Base-by-base conservation (phyloP, 208 protist species). In the Porcisia hertigi region DNA sequence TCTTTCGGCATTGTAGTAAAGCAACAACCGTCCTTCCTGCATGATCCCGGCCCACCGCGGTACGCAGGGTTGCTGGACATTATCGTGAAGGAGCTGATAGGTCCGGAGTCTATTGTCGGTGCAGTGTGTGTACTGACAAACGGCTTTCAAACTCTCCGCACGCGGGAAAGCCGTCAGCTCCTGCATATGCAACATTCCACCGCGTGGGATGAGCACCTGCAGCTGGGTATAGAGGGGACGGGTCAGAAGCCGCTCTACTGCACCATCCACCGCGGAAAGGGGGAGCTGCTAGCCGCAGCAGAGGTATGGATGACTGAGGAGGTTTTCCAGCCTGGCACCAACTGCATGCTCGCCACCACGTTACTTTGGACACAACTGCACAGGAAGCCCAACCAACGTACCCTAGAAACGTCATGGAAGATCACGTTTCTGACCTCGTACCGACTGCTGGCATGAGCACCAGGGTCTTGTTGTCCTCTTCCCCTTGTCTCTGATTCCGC, bases 81-180 rank as follows among this genome's bases (percentile, higher is more conserved):
- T 25, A 66, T 88, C 39, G 73, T 94, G 20, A 88, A 89, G 76
- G 88, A 94, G 75, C 82, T 86, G 34, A 80, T 80, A 12, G 79
- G 87, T 2, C 74, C 79, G 39, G 80, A 77, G 57, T 81, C 57
- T 16, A 73, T 84, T 34, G 30, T 60, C 8, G 86, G 87, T 2
- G 80, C 83, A 8, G 82, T 91, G 30, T 85, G 80, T 58, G 84
- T 90, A n/a, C 57, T 94, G 52, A 88, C 88, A 14, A 94, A 93
- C 73, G 88, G 91, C 39, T 93, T 90, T 77, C 91, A 95, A 74
- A 81, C 88, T 57, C 80, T 95, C 41, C 87, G 84, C 72, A 95
- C 82, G 11, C 76, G 75, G 20, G 71, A 69, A 3, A 79, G 85
- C 41, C 76, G 81, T 5, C 76, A 77, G 69, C 75, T 88, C 67